Percentiles rank a stretch among this genome's conserved stretches.
These are phyloP conservation scores for Wakefieldia striispora DNA, from an alignment of 768 basidiomycete genomes.

Conservation along the genomic window DNA sequence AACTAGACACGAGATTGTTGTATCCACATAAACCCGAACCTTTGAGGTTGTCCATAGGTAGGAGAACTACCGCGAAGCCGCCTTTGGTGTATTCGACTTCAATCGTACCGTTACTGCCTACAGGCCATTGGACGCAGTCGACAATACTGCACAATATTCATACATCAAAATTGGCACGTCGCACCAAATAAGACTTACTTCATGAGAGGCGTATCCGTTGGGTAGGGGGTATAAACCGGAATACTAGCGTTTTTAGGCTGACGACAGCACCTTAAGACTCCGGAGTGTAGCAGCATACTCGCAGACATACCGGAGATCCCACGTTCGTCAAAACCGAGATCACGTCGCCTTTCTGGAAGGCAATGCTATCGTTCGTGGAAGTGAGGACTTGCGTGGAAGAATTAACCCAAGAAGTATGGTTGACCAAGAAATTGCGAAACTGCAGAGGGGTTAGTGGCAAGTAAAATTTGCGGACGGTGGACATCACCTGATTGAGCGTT, in stretches of 20 bases:
- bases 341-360: conserved; percentile 44
- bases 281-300: background rate
- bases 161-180: background rate
- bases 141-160: conserved; percentile 44
- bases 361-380: conserved; percentile 28
- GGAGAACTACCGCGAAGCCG: conserved; percentile 39
- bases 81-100: conserved; percentile 62
- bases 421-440: conserved; percentile 68
- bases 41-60: conserved; percentile 36
- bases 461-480: background rate
- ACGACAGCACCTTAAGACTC: background rate
- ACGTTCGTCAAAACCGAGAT: conserved; percentile 39
- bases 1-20: background rate
- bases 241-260: conserved; percentile 40
- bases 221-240: too few relatives aligned
- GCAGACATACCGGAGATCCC: too few relatives aligned
- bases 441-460: conserved; percentile 18
- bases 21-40: conserved; percentile 40
- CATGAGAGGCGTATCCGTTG: conserved; percentile 43
- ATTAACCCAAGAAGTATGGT: conserved; percentile 45
- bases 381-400: conserved; percentile 53
- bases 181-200: conserved; percentile 43
- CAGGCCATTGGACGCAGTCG: conserved; percentile 63
- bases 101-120: conserved; percentile 61
- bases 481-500: conserved; percentile 54